Conservation (phyloP, 2,329 filamentous ascomycete species). For the Diplodia intermedia region DNA sequence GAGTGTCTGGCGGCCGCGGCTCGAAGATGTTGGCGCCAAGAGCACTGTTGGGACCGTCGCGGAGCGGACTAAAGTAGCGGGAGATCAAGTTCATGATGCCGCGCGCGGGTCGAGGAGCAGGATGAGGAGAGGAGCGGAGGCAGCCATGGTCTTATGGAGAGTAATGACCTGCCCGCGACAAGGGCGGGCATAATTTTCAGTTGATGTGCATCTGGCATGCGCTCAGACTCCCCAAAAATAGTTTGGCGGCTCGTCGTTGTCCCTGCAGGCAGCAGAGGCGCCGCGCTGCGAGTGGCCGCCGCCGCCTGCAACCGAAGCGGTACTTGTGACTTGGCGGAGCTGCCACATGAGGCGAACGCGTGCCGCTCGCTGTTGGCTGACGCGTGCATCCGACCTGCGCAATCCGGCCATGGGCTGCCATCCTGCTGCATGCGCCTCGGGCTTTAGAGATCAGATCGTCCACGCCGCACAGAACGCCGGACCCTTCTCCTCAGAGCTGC, state of each 20-base stretch:
- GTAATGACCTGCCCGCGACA: slow-evolving; percentile 6
- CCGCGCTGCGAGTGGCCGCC: background rate
- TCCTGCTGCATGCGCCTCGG: background rate
- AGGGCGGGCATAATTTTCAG: slow-evolving; percentile 21
- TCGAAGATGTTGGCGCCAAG: slow-evolving; percentile 24
- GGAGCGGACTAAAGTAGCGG: background rate
- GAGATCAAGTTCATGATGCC: slow-evolving; percentile 24
- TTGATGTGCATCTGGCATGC: slow-evolving; percentile 24
- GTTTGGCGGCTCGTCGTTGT: slow-evolving; percentile 21
- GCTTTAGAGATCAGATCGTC: slow-evolving; percentile 3
- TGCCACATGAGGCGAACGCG: slow-evolving; percentile 25
- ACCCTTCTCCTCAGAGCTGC: background rate
- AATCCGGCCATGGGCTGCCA: background rate
- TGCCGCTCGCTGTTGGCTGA: slow-evolving; percentile 11
- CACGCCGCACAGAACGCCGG: slow-evolving; percentile 5
- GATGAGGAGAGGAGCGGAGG: slow-evolving; percentile 1
- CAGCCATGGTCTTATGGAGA: slow-evolving; percentile 1
- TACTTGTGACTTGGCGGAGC: slow-evolving; percentile 18
- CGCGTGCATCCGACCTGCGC: background rate
- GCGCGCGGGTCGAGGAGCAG: background rate
- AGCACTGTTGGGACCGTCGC: background rate
- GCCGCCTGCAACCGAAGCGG: slow-evolving; percentile 1
- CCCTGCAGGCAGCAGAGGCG: slow-evolving; percentile 24
- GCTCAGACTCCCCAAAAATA: slow-evolving; percentile 22
- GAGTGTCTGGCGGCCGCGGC: slow-evolving; percentile 15